These are phyloP conservation scores for Diutina scorzettiae DNA, from an alignment of 1,139 yeast species.

Conservation along the genomic window DNA sequence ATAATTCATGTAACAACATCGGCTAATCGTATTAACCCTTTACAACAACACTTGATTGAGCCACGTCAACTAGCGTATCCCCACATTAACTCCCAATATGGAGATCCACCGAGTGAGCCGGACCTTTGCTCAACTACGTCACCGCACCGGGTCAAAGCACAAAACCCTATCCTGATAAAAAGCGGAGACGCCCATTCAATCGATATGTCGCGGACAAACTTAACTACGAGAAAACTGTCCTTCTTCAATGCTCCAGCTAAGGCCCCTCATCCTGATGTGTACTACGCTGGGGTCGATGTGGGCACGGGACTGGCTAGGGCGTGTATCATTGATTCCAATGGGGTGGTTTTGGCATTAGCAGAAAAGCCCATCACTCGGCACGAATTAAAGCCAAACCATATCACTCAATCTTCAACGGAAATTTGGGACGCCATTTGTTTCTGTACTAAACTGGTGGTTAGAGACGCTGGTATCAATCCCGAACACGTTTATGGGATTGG, in stretches of 20 bases:
- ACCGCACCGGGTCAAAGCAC: not conserved
- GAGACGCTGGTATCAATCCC: constrained; percentile 65
- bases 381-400: constrained; percentile 57
- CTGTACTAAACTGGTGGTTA: constrained; percentile 63
- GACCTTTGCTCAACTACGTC: not conserved
- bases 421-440: constrained; percentile 84
- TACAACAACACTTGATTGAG: too few species aligned
- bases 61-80: too few species aligned
- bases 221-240: constrained; percentile 11
- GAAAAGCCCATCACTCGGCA: constrained; percentile 71
- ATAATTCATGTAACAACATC: too few species aligned
- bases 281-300: constrained; percentile 88
- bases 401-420: constrained; percentile 83
- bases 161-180: not conserved
- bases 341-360: constrained; percentile 71
- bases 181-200: too few species aligned
- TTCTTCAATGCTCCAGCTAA: constrained; percentile 24
- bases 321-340: constrained; percentile 72
- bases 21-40: too few species aligned
- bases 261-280: constrained; percentile 39
- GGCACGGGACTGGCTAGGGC: constrained; percentile 98
- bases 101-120: too few species aligned
- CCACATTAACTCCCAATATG: too few species aligned
- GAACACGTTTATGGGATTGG: constrained; percentile 72
- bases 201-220: constrained; percentile 2